Conservation (phyloP, 2,329 filamentous ascomycete genomes). For the Phialemoniopsis sp. region DNA sequence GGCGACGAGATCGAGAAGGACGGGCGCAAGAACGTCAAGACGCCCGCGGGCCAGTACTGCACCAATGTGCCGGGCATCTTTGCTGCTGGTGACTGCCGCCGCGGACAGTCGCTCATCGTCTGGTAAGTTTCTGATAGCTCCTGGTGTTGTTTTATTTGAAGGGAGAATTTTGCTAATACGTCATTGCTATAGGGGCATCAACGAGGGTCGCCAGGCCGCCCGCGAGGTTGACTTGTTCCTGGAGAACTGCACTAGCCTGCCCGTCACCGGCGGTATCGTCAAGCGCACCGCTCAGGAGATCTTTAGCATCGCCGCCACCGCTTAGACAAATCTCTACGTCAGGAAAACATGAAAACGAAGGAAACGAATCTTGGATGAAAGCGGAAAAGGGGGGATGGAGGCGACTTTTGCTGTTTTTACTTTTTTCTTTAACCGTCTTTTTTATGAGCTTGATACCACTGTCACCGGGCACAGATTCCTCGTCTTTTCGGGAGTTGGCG, state of each 20-base stretch:
- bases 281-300: constrained; percentile 76
- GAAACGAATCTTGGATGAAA: too few relatives aligned
- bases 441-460: too few relatives aligned
- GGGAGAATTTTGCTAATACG: constrained; percentile 25
- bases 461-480: too few relatives aligned
- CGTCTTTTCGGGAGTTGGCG: too few relatives aligned
- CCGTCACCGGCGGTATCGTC: constrained; percentile 89
- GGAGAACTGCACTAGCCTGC: constrained; percentile 72
- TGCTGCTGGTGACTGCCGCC: constrained; percentile 90
- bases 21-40: constrained; percentile 93
- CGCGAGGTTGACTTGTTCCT: constrained; percentile 90
- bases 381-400: too few relatives aligned
- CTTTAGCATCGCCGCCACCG: constrained; percentile 31
- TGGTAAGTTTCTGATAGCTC: constrained; percentile 57
- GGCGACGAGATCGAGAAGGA: constrained; percentile 90
- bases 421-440: too few relatives aligned
- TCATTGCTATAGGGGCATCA: constrained; percentile 68
- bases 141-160: not conserved
- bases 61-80: constrained; percentile 89
- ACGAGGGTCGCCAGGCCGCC: constrained; percentile 89
- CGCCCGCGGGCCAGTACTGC: constrained; percentile 77
- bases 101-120: constrained; percentile 92
- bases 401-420: not conserved
- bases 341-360: too few relatives aligned
- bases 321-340: too few relatives aligned